phyloP scores from a whole-genome alignment of 495 filamentous ascomycete species.

The Sphaerosporella brunnea region DNA sequence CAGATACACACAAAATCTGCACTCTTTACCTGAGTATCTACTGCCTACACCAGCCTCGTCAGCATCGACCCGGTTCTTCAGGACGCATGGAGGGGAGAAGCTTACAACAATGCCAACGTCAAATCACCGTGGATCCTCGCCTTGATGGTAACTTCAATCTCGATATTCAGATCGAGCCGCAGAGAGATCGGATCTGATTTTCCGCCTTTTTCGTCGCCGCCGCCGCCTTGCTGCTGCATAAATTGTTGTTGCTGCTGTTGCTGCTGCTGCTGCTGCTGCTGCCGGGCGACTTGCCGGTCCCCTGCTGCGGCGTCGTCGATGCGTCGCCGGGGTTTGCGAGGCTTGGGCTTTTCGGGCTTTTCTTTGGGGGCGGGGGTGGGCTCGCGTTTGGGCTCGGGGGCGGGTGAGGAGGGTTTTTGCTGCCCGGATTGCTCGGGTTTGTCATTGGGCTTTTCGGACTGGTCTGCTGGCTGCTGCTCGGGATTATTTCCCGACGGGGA shows the following conservation, averaged over 20 bases:
- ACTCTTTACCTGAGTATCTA: too few species aligned
- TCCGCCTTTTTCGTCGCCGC: slow-evolving; percentile 10
- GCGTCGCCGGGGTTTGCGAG: background rate
- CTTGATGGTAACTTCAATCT: slow-evolving; percentile 78
- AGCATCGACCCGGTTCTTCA: too few species aligned
- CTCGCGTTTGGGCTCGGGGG: background rate
- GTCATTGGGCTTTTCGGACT: too few species aligned
- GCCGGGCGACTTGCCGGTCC: background rate
- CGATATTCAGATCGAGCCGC: slow-evolving; percentile 68
- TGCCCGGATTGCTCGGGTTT: background rate
- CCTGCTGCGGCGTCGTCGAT: background rate
- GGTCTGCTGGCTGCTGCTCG: too few species aligned
- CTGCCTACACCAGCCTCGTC: too few species aligned
- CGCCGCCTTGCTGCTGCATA: background rate
- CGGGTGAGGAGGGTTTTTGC: background rate
- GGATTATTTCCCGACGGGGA: too few species aligned
- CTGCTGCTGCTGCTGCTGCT: slow-evolving; percentile 5
- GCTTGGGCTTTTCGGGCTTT: background rate
- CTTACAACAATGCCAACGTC: slow-evolving; percentile 69
- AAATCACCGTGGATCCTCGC: slow-evolving; percentile 85
- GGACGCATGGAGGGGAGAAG: slow-evolving; percentile 25
- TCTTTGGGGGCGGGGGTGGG: slow-evolving; percentile 1
- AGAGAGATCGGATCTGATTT: slow-evolving; percentile 55
- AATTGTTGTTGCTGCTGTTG: background rate
- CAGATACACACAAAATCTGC: too few species aligned